Percentiles rank a stretch among this genome's conserved stretches.
These are phyloP conservation scores for Termitomyces bulborhizus DNA, from an alignment of 768 basidiomycete genomes.

Conservation along the genomic window DNA sequence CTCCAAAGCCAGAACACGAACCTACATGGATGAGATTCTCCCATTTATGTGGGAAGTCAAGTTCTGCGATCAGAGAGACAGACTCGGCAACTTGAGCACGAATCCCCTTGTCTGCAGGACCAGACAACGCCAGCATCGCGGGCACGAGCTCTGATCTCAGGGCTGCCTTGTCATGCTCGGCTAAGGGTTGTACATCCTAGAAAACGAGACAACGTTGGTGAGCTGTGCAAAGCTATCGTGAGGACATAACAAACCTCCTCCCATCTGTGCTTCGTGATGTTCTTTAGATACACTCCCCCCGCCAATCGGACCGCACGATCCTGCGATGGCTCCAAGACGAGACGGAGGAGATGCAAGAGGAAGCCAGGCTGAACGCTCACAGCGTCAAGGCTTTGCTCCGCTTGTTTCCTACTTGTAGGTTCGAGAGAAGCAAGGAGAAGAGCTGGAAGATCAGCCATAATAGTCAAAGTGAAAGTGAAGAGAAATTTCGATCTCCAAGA, in stretches of 20 bases:
- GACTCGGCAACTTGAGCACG: slow-evolving; percentile 90
- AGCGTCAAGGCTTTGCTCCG: slow-evolving; percentile 68
- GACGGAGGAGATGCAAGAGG: slow-evolving; percentile 66
- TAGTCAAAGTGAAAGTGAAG: neutral
- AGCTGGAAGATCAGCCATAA: slow-evolving; percentile 62
- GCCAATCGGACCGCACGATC: slow-evolving; percentile 74
- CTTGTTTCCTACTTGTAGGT: slow-evolving; percentile 66
- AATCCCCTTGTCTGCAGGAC: slow-evolving; percentile 62
- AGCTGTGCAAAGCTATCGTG: neutral
- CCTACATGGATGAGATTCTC: slow-evolving; percentile 84
- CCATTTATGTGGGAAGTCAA: slow-evolving; percentile 92
- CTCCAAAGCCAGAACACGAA: neutral
- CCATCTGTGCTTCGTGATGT: slow-evolving; percentile 83
- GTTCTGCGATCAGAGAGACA: slow-evolving; percentile 83
- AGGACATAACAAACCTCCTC: slow-evolving; percentile 55
- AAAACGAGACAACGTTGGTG: slow-evolving; percentile 5
- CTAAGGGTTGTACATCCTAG: slow-evolving; percentile 69
- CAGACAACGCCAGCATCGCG: slow-evolving; percentile 84
- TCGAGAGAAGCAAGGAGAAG: slow-evolving; percentile 70
- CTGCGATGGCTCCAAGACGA: slow-evolving; percentile 65
- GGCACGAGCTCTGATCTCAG: slow-evolving; percentile 79
- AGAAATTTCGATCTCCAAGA: slow-evolving; percentile 7
- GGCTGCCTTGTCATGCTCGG: slow-evolving; percentile 62
- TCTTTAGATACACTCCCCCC: slow-evolving; percentile 90
- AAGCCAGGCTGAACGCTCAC: slow-evolving; percentile 75